Conservation (phyloP, 1,284 basidiomycete genomes). For the Ustilago cynodontis region DNA sequence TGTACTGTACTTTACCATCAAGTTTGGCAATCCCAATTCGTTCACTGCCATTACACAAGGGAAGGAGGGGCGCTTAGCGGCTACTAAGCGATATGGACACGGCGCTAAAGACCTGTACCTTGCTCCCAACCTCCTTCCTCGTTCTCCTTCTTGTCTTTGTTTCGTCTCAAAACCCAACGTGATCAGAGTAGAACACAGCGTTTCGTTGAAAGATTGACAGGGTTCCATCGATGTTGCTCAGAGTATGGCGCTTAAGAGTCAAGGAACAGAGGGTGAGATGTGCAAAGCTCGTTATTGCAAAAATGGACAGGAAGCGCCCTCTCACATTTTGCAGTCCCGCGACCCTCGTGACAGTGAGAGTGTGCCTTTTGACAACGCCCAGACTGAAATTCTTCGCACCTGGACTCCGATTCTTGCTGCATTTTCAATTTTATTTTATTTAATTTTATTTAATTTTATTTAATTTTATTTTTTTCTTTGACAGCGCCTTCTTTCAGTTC, state of each 20-base stretch:
- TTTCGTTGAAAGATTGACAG: no score
- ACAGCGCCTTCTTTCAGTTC: background rate
- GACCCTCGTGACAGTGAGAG: no score
- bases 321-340: no score
- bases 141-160: no score
- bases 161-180: no score
- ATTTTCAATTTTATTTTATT: no score
- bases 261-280: background rate
- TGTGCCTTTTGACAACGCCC: background rate
- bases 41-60: background rate
- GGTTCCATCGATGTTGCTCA: no score
- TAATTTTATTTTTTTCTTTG: background rate
- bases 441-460: no score
- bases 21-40: background rate
- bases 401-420: background rate
- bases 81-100: background rate
- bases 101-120: background rate
- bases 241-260: no score
- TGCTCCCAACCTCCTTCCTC: background rate
- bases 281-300: background rate
- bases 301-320: no score
- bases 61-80: no score
- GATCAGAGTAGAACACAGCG: background rate
- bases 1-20: no score
- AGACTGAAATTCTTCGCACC: background rate